Base-by-base conservation (phyloP, 495 filamentous ascomycete genomes). In the Aspergillus carlsbadensis region DNA sequence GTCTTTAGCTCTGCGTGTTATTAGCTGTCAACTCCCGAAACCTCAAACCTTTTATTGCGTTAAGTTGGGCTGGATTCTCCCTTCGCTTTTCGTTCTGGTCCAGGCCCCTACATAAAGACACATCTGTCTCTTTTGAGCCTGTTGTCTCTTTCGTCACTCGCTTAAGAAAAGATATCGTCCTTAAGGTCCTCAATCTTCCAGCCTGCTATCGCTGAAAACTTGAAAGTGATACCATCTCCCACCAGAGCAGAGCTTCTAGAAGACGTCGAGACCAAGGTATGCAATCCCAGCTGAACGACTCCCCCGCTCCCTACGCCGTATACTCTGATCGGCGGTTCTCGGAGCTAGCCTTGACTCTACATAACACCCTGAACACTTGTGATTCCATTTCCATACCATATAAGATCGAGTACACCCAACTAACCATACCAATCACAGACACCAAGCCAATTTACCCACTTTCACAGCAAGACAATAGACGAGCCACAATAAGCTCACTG, bases 281-380 rank as follows among this genome's bases (percentile, higher is more conserved):
- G 26, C 26, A 29, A 8, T 8, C 26, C 26, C 26, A 29, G 26
- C 26, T 29, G 26, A 29, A 29, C 26, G 26, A 29, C 26, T 29
- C 8, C 26, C 26, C 15, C 22, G n/a, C n/a, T n/a, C n/a, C n/a
- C n/a, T n/a, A n/a, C 10, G 22, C n/a, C 20, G 33, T 31, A 39
- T 43, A 49, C 24, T 49, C 21, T 22, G 36, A 34, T 57, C 54
- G 36, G 54, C 54, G 36, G 22, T 50, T 50, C 40, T 26, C 54
- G 54, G 54, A 50, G 45, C 54, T 29, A 17, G 33, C 24, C 42
- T 21, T 11, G n/a, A n/a, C n/a, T n/a, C n/a, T n/a, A n/a, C n/a
- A n/a, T n/a, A n/a, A n/a, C n/a, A n/a, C n/a, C n/a, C n/a, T n/a
- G n/a, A n/a, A n/a, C n/a, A n/a, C n/a, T n/a, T n/a, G n/a, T 8